Base-by-base conservation (phyloP, 2,329 filamentous ascomycete species). In the Falciphora oryzae region DNA sequence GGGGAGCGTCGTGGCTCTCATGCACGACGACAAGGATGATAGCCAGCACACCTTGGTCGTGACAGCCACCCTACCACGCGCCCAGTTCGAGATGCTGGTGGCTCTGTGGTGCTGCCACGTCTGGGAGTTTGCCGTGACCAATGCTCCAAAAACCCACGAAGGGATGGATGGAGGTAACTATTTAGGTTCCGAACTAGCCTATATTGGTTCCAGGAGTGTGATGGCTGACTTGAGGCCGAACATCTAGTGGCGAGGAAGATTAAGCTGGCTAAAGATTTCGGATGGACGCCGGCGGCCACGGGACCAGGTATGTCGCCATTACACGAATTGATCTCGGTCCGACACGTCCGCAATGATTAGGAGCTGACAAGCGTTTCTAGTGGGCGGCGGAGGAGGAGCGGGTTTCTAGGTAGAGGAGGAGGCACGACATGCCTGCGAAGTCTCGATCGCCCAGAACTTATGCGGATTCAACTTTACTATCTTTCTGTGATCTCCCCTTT, bases 81-180 rank as follows among this genome's bases (percentile, higher is more conserved):
- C 14, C 60, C 44, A 29, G 35, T 53, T 61, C 22, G 60, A 61
- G 13, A 61, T 61, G 35, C 60, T 62, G 35, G 60, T 62, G 50
- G 60, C 60, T 1, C 28, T 62, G 60, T 62, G 60, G 60, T 62
- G 60, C 25, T 62, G 38, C 25, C 60, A 62, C 22, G 60, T 62
- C 27, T 62, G 60, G 38, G 60, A 62, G 35, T 29, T 62, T 62
- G n/a, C 27, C 27, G 38, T 22, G 11, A 4, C 38, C 4, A n/a
- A 31, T 14, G 35, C 60, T 25, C n/a, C 44, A 22, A 62, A 62
- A 25, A 56, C n/a, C 25, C 60, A 62, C 29, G 38, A 62, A 38
- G 29, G 38, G 22, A 22, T 50, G 25, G 27, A n/a, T 13, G 60
- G 60, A 61, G n/a, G 35, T 22, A 22, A 31, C 22, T 44, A 27